phyloP scores from a whole-genome alignment of 805 yeast genomes.

The Wickerhamiella allomyrinae region DNA sequence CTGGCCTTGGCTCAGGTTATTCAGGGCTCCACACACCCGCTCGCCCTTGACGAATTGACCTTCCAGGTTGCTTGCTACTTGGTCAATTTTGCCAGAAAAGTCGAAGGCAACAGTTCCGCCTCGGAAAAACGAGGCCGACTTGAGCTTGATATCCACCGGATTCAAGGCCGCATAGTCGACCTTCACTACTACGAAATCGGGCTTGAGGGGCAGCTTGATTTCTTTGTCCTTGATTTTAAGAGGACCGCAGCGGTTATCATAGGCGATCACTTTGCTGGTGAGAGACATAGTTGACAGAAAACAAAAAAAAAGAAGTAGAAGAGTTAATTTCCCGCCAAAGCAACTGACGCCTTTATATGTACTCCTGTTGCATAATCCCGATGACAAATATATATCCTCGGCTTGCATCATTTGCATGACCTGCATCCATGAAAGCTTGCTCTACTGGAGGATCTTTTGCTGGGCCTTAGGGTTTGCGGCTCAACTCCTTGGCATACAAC shows the following conservation, averaged over 20 bases:
- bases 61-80: constrained; percentile 35
- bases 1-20: constrained; percentile 5
- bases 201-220: constrained; percentile 35
- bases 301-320: no score
- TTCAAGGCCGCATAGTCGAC: constrained; percentile 46
- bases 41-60: constrained; percentile 39
- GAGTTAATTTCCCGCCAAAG: no score
- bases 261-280: constrained; percentile 6
- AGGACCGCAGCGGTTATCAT: constrained; percentile 8
- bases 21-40: constrained; percentile 44
- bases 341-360: no score
- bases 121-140: constrained; percentile 6
- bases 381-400: no score
- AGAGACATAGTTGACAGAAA: no score
- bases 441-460: no score
- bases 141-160: constrained; percentile 49
- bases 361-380: no score
- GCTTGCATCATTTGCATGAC: no score
- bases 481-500: no score
- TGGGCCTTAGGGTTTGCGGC: no score
- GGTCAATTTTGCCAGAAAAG: constrained; percentile 44
- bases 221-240: constrained; percentile 4
- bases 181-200: constrained; percentile 40
- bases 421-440: no score
- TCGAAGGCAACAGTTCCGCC: constrained; percentile 41